Evolutionary conservation across 202 grass and related monocot species (phyloP).

Genomic region (Panicum virgatum): DNA sequence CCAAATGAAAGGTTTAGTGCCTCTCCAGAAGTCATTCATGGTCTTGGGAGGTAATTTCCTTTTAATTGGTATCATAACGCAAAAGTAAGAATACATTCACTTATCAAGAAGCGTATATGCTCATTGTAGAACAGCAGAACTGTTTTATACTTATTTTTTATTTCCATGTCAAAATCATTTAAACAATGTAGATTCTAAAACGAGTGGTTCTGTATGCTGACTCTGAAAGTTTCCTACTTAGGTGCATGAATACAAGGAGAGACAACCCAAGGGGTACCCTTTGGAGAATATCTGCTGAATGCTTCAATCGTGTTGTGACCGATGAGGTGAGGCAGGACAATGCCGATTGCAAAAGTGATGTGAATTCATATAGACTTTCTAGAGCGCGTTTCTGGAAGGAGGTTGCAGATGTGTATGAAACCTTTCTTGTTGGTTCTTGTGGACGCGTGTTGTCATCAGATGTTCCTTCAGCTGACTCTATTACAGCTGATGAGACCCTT

Average conservation of each 20-base stretch:
- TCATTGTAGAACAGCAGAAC: conserved; percentile 17
- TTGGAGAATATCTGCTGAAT: conserved; percentile 94
- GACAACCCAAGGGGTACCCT: conserved; percentile 93
- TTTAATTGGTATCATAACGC: background rate
- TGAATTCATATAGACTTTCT: conserved; percentile 65
- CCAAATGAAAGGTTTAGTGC: conserved; percentile 77
- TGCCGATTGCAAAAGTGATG: conserved; percentile 49
- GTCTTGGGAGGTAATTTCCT: conserved; percentile 84
- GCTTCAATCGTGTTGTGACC: conserved; percentile 74
- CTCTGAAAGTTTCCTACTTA: conserved; percentile 40
- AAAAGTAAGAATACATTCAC: conserved; percentile 19
- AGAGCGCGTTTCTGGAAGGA: conserved; percentile 95
- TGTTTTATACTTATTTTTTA: conserved; percentile 28
- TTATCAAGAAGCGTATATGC: conserved; percentile 23
- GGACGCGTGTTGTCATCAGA: conserved; percentile 87
- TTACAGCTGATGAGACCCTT: conserved; percentile 77
- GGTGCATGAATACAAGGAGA: conserved; percentile 99
- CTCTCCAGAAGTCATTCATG: conserved; percentile 77
- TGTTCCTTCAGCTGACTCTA: conserved; percentile 64
- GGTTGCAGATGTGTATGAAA: conserved; percentile 94
- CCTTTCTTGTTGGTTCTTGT: conserved; percentile 98
- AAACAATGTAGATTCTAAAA: conserved; percentile 23
- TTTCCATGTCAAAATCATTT: conserved; percentile 34
- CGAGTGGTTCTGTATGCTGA: conserved; percentile 32
- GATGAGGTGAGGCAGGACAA: conserved; percentile 64